Base-by-base conservation (phyloP, 371 early-diverging fungal species). In the Mortierella sp. region DNA sequence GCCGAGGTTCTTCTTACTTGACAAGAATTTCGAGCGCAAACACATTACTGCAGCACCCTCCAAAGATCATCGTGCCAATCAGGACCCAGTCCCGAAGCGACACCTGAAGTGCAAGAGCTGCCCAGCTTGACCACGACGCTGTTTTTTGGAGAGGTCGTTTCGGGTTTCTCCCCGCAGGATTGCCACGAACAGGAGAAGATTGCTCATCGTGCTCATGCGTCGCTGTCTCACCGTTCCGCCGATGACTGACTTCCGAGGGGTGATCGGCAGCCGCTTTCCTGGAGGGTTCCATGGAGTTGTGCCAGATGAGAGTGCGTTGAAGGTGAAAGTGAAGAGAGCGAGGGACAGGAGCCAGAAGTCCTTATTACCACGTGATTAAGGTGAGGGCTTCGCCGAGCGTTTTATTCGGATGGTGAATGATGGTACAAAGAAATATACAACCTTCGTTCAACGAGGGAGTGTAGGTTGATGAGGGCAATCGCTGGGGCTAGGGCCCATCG, bases 31-130 rank as follows among this genome's bases (percentile, higher is more conserved):
- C 96, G 14, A 96, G 82, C 5, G 94, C 87, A 83, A 90, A 91
- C 18, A 94, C 94, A 67, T 95, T 95, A 48, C 93, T 90, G 68
- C 96, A 96, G 72, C 96, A 96, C 1, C 96, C 95, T 31, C 94
- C 94, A 78, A 95, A 93, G 61, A 96, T 91, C 52, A 93, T 80
- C 5, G 84, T 79, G 9, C 87, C 64, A 38, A 91, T 89, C 19
- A 86, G 43, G 34, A 83, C 39, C 85, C 83, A 87, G 56, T 86
- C 86, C 27, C 72, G 79, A n/a, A 58, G 60, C n/a, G 81, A 79
- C 2, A 71, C 64, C 45, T 67, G 74, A 12, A 70, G 27, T 0
- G 76, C 58, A 18, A 64, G 23, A 3, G 82, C 64, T 6, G 79
- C 71, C 50, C 48, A 49, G 4, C 55, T 64, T 3, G 61, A 27